These are phyloP conservation scores for Penicillium goetzii DNA, from an alignment of 495 filamentous ascomycete genomes.

Conservation along the genomic window DNA sequence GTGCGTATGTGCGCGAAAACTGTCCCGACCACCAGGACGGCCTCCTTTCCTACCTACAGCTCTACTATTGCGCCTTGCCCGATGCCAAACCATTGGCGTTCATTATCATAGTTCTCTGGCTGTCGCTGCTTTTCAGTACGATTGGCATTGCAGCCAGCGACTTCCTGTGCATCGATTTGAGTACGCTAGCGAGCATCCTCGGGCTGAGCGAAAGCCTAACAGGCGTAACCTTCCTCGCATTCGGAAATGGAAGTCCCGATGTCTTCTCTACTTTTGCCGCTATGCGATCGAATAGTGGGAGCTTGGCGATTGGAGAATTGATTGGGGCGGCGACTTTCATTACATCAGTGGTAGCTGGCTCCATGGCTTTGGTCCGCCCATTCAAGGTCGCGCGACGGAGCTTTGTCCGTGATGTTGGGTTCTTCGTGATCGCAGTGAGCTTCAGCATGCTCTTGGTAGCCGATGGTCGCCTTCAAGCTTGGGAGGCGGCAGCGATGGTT, in stretches of 20 bases:
- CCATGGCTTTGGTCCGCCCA: conserved; percentile 92
- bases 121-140: conserved; percentile 90
- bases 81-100: conserved; percentile 78
- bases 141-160: conserved; percentile 99
- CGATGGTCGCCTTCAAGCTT: conserved; percentile 81
- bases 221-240: conserved; percentile 94
- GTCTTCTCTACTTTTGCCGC: conserved; percentile 98
- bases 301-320: conserved; percentile 92
- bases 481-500: conserved; percentile 92
- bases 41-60: conserved; percentile 80
- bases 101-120: conserved; percentile 74
- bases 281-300: conserved; percentile 94
- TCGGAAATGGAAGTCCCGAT: conserved; percentile 99
- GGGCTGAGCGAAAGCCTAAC: conserved; percentile 96
- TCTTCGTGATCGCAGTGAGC: conserved; percentile 84
- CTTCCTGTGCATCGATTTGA: conserved; percentile 96
- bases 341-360: conserved; percentile 95
- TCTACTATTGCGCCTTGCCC: conserved; percentile 86
- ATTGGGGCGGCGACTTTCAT: conserved; percentile 97
- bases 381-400: conserved; percentile 87
- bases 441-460: conserved; percentile 88
- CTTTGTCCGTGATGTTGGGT: conserved; percentile 90
- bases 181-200: conserved; percentile 82
- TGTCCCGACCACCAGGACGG: conserved; percentile 91
- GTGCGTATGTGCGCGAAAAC: conserved; percentile 79